Conservation (phyloP, 805 yeast species). For the Isabelozyma heimii region DNA sequence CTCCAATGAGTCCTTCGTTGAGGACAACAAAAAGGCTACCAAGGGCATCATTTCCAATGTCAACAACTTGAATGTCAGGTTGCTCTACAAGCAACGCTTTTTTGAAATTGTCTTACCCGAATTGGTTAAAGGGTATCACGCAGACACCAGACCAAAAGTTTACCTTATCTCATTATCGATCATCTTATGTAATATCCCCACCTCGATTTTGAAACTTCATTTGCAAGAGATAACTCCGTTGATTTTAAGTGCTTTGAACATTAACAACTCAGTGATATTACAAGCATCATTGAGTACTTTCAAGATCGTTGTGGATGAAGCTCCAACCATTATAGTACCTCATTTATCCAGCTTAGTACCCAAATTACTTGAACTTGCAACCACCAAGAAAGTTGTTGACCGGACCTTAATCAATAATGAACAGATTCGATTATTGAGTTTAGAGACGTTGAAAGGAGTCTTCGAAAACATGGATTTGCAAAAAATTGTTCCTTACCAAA, state of each 20-base stretch:
- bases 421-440: conserved; percentile 52
- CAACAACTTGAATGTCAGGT: conserved; percentile 55
- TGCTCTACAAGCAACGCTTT: conserved; percentile 77
- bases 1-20: conserved; percentile 25
- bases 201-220: conserved; percentile 61
- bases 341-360: conserved; percentile 61
- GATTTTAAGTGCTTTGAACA: conserved; percentile 58
- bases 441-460: conserved; percentile 51
- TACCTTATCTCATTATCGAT: conserved; percentile 66
- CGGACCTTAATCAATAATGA: conserved; percentile 33
- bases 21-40: conserved; percentile 13
- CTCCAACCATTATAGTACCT: conserved; percentile 48
- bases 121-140: conserved; percentile 50
- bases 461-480: conserved; percentile 39
- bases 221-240: conserved; percentile 67
- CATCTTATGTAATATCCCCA: conserved; percentile 63
- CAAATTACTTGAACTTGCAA: conserved; percentile 41
- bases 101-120: conserved; percentile 60
- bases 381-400: conserved; percentile 9
- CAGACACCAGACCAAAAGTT: conserved; percentile 38
- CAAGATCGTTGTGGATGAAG: conserved; percentile 50
- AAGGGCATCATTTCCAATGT: conserved; percentile 41
- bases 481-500: conserved; percentile 51
- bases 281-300: conserved; percentile 63
- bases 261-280: conserved; percentile 48